A percentile compares a stretch with the other conserved stretches of the same genome.
Conservation (phyloP, 352 stramenopile genomes). For the Globisporangium splendens region DNA sequence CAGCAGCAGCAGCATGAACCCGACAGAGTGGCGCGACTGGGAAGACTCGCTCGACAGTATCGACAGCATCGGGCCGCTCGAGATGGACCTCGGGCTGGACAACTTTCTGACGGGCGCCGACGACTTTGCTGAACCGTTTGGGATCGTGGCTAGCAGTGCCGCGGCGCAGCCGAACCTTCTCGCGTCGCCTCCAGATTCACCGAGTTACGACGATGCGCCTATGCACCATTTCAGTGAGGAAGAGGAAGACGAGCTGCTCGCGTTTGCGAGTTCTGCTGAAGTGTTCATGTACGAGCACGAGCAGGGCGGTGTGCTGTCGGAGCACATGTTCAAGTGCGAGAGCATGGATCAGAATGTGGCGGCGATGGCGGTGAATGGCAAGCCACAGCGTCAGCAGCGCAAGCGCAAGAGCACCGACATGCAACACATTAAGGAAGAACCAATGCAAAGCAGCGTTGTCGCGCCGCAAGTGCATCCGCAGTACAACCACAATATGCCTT, state of each 20-base stretch:
- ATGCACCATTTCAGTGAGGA: conserved; percentile 5
- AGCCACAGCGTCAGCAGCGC: conserved; percentile 25
- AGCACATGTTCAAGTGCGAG: conserved; percentile 21
- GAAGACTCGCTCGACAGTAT: conserved; percentile 38
- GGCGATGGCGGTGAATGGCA: background rate
- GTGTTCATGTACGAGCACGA: conserved; percentile 20
- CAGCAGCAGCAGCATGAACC: conserved; percentile 9
- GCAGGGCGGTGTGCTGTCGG: conserved; percentile 14
- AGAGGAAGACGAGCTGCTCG: conserved; percentile 18
- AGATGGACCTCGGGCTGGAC: conserved; percentile 62
- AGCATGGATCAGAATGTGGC: conserved; percentile 11
- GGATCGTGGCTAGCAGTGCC: background rate
- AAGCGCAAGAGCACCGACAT: conserved; percentile 63
- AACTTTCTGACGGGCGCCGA: conserved; percentile 55
- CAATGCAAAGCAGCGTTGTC: background rate
- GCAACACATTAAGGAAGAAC: conserved; percentile 13
- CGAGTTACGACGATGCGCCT: conserved; percentile 20
- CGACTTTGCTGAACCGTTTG: conserved; percentile 58
- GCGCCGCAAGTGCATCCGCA: background rate
- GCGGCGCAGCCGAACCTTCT: conserved; percentile 1
- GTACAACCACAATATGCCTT: background rate
- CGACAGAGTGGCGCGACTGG: conserved; percentile 38
- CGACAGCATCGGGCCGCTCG: conserved; percentile 22
- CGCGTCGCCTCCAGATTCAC: conserved; percentile 26
- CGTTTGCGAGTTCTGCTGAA: conserved; percentile 12